These are phyloP conservation scores for Clitoria ternatea DNA, from an alignment of 306 rosid species.

Conservation along the genomic window DNA sequence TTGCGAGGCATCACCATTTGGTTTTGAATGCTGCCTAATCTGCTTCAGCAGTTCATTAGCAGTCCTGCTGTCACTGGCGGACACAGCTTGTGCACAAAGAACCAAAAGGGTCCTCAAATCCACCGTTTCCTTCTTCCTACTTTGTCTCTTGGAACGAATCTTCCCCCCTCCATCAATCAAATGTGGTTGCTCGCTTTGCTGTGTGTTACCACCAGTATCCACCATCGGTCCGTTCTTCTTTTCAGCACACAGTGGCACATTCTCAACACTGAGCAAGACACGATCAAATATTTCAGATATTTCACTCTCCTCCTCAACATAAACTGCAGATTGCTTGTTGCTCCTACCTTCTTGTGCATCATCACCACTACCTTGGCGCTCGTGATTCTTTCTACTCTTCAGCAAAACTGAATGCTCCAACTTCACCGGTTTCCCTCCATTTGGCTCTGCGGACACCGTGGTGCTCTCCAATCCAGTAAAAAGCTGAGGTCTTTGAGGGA, in stretches of 20 bases:
- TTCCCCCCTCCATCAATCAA: constrained; percentile 38
- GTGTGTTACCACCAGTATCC: neutral
- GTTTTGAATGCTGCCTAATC: constrained; percentile 68
- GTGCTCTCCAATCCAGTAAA: constrained; percentile 39
- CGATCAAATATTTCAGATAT: constrained; percentile 47
- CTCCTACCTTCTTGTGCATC: constrained; percentile 44
- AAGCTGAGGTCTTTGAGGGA: constrained; percentile 48
- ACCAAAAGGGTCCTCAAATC: constrained; percentile 62
- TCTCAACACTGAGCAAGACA: constrained; percentile 48
- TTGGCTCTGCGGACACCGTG: constrained; percentile 9
- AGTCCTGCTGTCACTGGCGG: constrained; percentile 50
- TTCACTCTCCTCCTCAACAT: constrained; percentile 48
- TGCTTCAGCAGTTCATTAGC: constrained; percentile 62
- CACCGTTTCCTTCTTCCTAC: constrained; percentile 45
- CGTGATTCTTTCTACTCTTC: constrained; percentile 49
- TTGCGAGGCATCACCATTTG: constrained; percentile 54
- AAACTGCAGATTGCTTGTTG: constrained; percentile 46
- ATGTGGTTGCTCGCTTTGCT: constrained; percentile 7
- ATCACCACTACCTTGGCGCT: constrained; percentile 29
- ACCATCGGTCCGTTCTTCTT: constrained; percentile 8
- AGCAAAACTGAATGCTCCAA: constrained; percentile 26
- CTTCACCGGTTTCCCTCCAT: constrained; percentile 13
- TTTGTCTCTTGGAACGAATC: constrained; percentile 41
- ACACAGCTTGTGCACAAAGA: constrained; percentile 67
- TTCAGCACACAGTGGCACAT: constrained; percentile 36